Base-by-base conservation (phyloP, 2,329 filamentous ascomycete species). In the Neofusicoccum sp. region DNA sequence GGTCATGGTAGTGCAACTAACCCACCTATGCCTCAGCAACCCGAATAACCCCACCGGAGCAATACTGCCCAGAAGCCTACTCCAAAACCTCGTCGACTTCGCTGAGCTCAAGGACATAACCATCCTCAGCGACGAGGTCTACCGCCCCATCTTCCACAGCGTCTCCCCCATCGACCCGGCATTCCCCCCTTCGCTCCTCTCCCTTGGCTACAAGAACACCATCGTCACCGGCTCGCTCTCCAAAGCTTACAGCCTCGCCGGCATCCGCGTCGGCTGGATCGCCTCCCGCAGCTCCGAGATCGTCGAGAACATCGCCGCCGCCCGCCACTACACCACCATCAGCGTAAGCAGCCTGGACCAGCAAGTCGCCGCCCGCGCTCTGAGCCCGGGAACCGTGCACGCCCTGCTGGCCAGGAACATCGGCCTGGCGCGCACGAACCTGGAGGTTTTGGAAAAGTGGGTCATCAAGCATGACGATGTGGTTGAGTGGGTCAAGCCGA, bases 331-430 rank as follows among this genome's bases (percentile, higher is more conserved):
- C 78, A 96, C 90, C 3, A 92, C 89, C 28, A 96, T 96, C 68
- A 89, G 88, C 40, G 90, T 96, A 0, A 90, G 89, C n/a, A 86
- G 88, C 69, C 77, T 96, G 6, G 91, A 96, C 71, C 90, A 96
- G 71, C 83, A 84, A 53, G 80, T 96, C 9, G 92, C 91, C 2
- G 83, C 84, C 30, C 93, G 87, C 69, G 91, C 92, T 0, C 77
- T 96, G 6, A 84, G 84, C 9, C 77, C 83, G 1, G 76, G 79
- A 34, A 87, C 88, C 20, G 83, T 91, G n/a, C 80, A 88, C 64
- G 78, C 75, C 9, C 75, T 91, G 2, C 78, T 90, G 2, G 78
- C 76, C 3, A 79, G 86, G 14, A 91, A 91, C 67, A 82, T 87
- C 47, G 77, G 79, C 28, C 80, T 95, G 2, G 89, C 88, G 3